These are phyloP conservation scores for Aspergillus sp. DNA, from an alignment of 2,329 filamentous ascomycete genomes.

Conservation along the genomic window DNA sequence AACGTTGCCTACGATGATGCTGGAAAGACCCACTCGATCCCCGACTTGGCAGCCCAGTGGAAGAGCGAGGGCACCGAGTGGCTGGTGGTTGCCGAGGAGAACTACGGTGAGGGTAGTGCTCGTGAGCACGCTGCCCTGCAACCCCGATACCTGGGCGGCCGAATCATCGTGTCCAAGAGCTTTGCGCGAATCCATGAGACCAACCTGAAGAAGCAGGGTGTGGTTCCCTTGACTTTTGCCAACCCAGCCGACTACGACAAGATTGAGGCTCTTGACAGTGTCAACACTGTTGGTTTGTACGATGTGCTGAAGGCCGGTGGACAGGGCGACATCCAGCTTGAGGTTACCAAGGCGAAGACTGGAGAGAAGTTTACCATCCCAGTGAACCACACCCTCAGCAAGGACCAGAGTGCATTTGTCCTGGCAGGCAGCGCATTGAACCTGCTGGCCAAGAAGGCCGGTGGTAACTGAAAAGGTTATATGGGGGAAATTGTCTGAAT, in stretches of 20 bases:
- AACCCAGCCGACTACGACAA: constrained; percentile 83
- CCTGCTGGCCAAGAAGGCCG: constrained; percentile 64
- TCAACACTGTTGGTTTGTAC: constrained; percentile 76
- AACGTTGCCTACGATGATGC: constrained; percentile 87
- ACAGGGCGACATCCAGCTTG: constrained; percentile 16
- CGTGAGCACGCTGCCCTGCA: constrained; percentile 87
- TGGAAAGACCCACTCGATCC: constrained; percentile 71
- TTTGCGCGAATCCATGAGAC: constrained; percentile 94
- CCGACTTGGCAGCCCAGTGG: constrained; percentile 81
- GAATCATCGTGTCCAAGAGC: constrained; percentile 77
- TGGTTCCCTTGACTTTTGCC: constrained; percentile 87
- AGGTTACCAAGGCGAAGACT: constrained; percentile 17
- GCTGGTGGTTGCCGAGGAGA: constrained; percentile 96
- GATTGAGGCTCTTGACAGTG: constrained; percentile 77
- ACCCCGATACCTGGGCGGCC: constrained; percentile 81
- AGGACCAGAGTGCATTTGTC: constrained; percentile 89
- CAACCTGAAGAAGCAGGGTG: constrained; percentile 94
- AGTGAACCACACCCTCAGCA: constrained; percentile 82
- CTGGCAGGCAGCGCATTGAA: constrained; percentile 92
- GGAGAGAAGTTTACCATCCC: constrained; percentile 66
- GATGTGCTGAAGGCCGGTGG: constrained; percentile 60
- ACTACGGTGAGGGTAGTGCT: constrained; percentile 89
- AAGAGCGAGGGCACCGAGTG: constrained; percentile 70
- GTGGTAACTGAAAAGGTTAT: neutral
- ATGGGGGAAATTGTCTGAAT: no score